phyloP scores from a whole-genome alignment of 768 basidiomycete genomes.

The Tephrocybe sp. region DNA sequence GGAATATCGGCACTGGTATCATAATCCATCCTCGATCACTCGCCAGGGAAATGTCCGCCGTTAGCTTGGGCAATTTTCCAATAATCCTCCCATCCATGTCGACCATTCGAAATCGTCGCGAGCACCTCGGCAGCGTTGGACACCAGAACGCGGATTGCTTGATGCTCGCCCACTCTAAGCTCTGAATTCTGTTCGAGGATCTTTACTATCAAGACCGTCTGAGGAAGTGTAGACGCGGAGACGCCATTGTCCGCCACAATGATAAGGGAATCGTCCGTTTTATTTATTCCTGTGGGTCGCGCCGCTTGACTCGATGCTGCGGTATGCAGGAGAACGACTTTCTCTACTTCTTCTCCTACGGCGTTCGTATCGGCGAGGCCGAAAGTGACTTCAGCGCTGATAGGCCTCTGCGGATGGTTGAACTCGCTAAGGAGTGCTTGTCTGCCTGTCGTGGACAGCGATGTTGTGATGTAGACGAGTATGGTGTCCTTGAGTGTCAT shows the following conservation, averaged over 20 bases:
- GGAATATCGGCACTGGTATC: too few species aligned
- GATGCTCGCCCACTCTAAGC: not conserved
- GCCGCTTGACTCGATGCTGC: too few species aligned
- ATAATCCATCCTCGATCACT: constrained; percentile 7
- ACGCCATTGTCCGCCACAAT: constrained; percentile 17
- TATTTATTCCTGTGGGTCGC: not conserved
- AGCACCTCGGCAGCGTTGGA: constrained; percentile 14
- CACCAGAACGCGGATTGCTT: constrained; percentile 15
- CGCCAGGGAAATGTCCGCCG: constrained; percentile 19
- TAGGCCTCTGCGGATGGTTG: constrained; percentile 7
- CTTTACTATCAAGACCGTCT: constrained; percentile 19
- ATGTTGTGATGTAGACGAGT: constrained; percentile 15
- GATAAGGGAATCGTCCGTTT: constrained; percentile 11
- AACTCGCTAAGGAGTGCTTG: constrained; percentile 9
- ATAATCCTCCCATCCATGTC: constrained; percentile 18
- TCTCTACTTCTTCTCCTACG: constrained; percentile 8
- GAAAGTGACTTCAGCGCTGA: constrained; percentile 2
- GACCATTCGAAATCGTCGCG: constrained; percentile 14
- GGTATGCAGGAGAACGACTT: constrained; percentile 7
- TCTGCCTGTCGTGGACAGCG: constrained; percentile 1
- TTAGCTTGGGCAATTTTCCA: constrained; percentile 18
- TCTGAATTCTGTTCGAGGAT: not conserved
- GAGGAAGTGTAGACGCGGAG: constrained; percentile 14
- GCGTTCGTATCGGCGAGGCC: constrained; percentile 5
- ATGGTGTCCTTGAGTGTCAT: constrained; percentile 9